These are phyloP conservation scores for Copromyces sp. DNA, from an alignment of 495 filamentous ascomycete species.

Conservation along the genomic window DNA sequence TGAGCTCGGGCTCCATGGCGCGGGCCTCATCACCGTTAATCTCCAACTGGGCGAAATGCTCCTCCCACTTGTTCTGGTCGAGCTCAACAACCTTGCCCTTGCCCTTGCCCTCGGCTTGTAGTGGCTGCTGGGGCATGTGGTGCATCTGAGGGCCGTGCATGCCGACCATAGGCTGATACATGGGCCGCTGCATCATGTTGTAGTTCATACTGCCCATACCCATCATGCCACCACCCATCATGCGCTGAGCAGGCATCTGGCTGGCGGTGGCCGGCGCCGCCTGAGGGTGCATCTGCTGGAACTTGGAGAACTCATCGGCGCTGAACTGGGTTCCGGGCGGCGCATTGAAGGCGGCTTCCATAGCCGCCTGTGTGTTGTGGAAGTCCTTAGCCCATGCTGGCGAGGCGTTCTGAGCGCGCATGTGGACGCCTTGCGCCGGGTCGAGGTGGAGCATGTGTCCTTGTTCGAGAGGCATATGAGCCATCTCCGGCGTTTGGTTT, in stretches of 20 bases:
- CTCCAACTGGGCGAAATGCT: constrained; percentile 86
- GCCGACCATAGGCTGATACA: constrained; percentile 36
- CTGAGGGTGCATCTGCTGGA: constrained; percentile 58
- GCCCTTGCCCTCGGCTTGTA: constrained; percentile 56
- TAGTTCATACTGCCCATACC: constrained; percentile 34
- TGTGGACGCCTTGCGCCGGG: constrained; percentile 33
- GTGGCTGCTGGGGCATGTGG: constrained; percentile 23
- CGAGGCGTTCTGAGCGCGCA: constrained; percentile 37
- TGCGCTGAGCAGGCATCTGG: constrained; percentile 48
- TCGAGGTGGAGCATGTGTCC: constrained; percentile 30
- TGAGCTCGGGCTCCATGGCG: constrained; percentile 80
- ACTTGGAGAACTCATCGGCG: constrained; percentile 76
- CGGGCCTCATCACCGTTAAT: constrained; percentile 61
- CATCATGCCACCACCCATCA: constrained; percentile 43
- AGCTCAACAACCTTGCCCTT: constrained; percentile 88
- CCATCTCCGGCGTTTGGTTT: constrained; percentile 49
- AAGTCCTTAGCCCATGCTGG: constrained; percentile 46
- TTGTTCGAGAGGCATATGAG: constrained; percentile 34
- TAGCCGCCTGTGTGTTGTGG: constrained; percentile 55
- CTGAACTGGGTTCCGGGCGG: constrained; percentile 55
- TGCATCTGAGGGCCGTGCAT: constrained; percentile 41
- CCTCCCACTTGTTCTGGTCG: constrained; percentile 90
- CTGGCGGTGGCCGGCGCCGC: constrained; percentile 17
- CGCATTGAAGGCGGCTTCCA: constrained; percentile 69
- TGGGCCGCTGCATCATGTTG: constrained; percentile 35